Conservation (phyloP, 2,329 filamentous ascomycete genomes). For the Exophiala viscosa region DNA sequence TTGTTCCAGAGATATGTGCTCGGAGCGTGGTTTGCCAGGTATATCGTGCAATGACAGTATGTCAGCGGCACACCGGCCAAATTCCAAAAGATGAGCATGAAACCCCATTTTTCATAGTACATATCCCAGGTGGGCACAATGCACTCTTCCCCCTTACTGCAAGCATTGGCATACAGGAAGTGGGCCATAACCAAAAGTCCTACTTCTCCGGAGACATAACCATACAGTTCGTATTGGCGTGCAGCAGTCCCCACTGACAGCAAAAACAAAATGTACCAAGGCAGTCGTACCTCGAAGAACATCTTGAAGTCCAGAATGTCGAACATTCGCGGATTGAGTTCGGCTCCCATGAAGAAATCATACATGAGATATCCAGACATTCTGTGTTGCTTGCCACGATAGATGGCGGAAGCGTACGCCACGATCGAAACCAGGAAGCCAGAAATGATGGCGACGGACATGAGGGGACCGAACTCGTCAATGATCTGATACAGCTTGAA, state of each 20-base stretch:
- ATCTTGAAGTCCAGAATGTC: conserved; percentile 86
- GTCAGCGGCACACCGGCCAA: conserved; percentile 83
- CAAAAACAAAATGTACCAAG: conserved; percentile 86
- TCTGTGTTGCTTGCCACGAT: conserved; percentile 77
- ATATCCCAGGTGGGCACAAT: conserved; percentile 92
- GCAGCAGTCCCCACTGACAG: conserved; percentile 71
- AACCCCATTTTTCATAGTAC: conserved; percentile 96
- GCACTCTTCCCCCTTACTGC: conserved; percentile 85
- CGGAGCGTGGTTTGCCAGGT: conserved; percentile 78
- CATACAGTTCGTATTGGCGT: conserved; percentile 78
- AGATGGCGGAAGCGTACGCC: conserved; percentile 80
- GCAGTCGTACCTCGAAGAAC: conserved; percentile 90
- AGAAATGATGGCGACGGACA: conserved; percentile 88
- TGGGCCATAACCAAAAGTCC: conserved; percentile 82
- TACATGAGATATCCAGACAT: conserved; percentile 83
- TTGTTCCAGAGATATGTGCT: conserved; percentile 73
- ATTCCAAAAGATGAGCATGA: conserved; percentile 99
- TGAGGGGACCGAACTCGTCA: conserved; percentile 89
- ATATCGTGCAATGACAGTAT: conserved; percentile 92
- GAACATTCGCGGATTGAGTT: conserved; percentile 82
- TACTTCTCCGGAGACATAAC: conserved; percentile 82
- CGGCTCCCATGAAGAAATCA: conserved; percentile 88
- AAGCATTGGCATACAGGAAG: conserved; percentile 88
- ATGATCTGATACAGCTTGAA: conserved; percentile 90
- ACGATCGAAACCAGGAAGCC: conserved; percentile 78